These are phyloP conservation scores for Globisporangium irregulare DNA, from an alignment of 352 stramenopile species.

Conservation along the genomic window DNA sequence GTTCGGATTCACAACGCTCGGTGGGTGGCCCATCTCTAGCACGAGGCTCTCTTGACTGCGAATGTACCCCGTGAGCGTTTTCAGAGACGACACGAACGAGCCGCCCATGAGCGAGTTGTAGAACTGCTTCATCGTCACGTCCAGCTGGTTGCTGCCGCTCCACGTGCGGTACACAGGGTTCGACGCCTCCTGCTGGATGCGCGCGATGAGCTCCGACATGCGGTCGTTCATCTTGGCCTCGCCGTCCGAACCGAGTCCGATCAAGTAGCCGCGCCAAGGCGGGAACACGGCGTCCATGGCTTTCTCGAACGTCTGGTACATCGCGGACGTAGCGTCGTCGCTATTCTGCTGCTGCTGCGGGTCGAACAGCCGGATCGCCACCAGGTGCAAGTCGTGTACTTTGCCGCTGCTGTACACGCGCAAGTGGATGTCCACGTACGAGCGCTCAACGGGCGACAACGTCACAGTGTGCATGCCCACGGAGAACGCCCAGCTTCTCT, in stretches of 20 bases:
- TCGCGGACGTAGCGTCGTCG: slow-evolving; percentile 14
- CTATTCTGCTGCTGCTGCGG: background rate
- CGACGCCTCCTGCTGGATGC: slow-evolving; percentile 27
- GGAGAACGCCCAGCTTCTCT: slow-evolving; percentile 45
- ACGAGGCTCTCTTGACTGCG: slow-evolving; percentile 30
- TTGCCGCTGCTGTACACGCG: slow-evolving; percentile 30
- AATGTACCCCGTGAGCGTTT: slow-evolving; percentile 30
- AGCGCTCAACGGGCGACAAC: slow-evolving; percentile 22
- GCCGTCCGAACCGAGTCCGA: slow-evolving; percentile 35
- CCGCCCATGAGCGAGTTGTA: slow-evolving; percentile 40
- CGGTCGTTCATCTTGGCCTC: slow-evolving; percentile 27
- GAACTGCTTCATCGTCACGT: slow-evolving; percentile 38
- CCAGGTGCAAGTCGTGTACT: slow-evolving; percentile 40
- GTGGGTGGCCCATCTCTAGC: slow-evolving; percentile 25
- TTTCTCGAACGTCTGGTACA: slow-evolving; percentile 31
- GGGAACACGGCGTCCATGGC: slow-evolving; percentile 35
- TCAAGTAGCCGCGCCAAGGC: slow-evolving; percentile 31
- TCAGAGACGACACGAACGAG: slow-evolving; percentile 35
- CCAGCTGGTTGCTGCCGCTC: slow-evolving; percentile 30
- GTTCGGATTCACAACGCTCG: slow-evolving; percentile 17
- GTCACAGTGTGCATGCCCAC: slow-evolving; percentile 30
- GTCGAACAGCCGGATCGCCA: slow-evolving; percentile 36
- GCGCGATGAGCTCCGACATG: slow-evolving; percentile 29
- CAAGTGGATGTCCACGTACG: slow-evolving; percentile 42
- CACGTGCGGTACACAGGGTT: slow-evolving; percentile 30